Conservation (phyloP, 2,329 filamentous ascomycete species). For the Scopulariopsis brevicaulis region DNA sequence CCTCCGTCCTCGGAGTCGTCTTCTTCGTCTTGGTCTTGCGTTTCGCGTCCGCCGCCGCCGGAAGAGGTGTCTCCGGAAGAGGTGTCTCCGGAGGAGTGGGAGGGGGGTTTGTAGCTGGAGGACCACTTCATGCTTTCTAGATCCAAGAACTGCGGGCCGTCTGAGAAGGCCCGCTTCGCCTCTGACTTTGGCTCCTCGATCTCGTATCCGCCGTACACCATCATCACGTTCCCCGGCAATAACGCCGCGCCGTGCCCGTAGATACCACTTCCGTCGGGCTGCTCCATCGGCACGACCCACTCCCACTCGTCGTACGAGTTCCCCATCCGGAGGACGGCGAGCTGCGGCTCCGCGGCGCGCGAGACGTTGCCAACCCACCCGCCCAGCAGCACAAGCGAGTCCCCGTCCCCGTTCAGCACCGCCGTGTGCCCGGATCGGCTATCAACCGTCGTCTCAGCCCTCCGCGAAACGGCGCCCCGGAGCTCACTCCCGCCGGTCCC, state of each 20-base stretch:
- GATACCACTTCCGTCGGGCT: conserved; percentile 33
- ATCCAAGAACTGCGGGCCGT: conserved; percentile 37
- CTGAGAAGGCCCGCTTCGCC: conserved; percentile 20
- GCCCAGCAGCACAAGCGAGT: conserved; percentile 66
- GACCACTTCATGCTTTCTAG: conserved; percentile 45
- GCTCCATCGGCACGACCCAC: conserved; percentile 52
- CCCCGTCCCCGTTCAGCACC: conserved; percentile 68
- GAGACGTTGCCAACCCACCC: conserved; percentile 83
- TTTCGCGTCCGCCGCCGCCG: neutral
- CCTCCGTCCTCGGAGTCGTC: conserved; percentile 8
- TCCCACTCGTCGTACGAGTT: conserved; percentile 64
- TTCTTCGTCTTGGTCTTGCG: conserved; percentile 10
- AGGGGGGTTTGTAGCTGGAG: conserved; percentile 34
- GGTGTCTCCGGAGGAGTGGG: conserved; percentile 9
- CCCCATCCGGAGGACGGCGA: conserved; percentile 66
- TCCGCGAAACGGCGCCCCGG: conserved; percentile 7
- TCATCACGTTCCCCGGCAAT: conserved; percentile 56
- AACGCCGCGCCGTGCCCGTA: conserved; percentile 55
- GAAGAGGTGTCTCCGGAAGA: no score
- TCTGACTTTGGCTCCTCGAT: conserved; percentile 23
- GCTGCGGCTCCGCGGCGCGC: conserved; percentile 68
- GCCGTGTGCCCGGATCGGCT: conserved; percentile 85
- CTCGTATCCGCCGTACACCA: conserved; percentile 52
- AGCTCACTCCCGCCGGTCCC: conserved; percentile 8
- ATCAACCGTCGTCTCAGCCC: conserved; percentile 40